phyloP scores from a whole-genome alignment of 2,329 filamentous ascomycete genomes.

The Alternaria ventricosa region DNA sequence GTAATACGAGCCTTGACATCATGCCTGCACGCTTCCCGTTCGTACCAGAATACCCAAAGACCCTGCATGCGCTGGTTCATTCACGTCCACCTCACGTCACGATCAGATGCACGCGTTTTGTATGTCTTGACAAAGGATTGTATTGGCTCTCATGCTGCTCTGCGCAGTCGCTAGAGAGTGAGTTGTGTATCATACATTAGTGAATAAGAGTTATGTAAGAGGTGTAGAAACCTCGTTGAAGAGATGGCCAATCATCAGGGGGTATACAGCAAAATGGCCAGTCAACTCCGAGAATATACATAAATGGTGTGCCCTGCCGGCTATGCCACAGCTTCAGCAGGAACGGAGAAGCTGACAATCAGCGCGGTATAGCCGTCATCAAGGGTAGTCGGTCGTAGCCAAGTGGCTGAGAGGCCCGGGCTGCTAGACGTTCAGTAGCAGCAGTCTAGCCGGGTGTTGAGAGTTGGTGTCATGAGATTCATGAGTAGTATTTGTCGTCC shows the following conservation, averaged over 20 bases:
- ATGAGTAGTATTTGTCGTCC: slow-evolving; percentile 60
- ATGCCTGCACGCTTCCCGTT: background rate
- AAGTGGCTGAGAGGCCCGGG: slow-evolving; percentile 38
- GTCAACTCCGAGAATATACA: slow-evolving; percentile 49
- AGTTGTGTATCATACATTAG: slow-evolving; percentile 50
- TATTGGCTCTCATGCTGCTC: slow-evolving; percentile 46
- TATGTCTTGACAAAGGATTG: slow-evolving; percentile 31
- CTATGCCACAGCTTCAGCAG: slow-evolving; percentile 20
- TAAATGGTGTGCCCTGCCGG: slow-evolving; percentile 24
- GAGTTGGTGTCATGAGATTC: slow-evolving; percentile 6
- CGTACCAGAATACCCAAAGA: background rate
- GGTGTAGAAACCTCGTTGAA: slow-evolving; percentile 44
- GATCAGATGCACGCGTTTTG: background rate
- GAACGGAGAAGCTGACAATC: slow-evolving; percentile 30
- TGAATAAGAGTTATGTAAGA: slow-evolving; percentile 51
- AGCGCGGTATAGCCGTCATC: slow-evolving; percentile 43
- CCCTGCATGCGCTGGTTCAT: background rate
- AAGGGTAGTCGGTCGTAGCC: slow-evolving; percentile 46
- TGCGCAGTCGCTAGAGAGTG: slow-evolving; percentile 36
- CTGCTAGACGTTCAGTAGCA: slow-evolving; percentile 18
- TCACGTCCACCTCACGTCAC: background rate
- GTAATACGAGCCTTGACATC: background rate
- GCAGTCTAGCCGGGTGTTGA: slow-evolving; percentile 25
- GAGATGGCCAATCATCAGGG: slow-evolving; percentile 30
- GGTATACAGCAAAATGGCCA: slow-evolving; percentile 31